These are phyloP conservation scores for Thuidium tamariscinum DNA, from an alignment of 225 moss, liverwort and hornwort genomes.

Conservation along the genomic window DNA sequence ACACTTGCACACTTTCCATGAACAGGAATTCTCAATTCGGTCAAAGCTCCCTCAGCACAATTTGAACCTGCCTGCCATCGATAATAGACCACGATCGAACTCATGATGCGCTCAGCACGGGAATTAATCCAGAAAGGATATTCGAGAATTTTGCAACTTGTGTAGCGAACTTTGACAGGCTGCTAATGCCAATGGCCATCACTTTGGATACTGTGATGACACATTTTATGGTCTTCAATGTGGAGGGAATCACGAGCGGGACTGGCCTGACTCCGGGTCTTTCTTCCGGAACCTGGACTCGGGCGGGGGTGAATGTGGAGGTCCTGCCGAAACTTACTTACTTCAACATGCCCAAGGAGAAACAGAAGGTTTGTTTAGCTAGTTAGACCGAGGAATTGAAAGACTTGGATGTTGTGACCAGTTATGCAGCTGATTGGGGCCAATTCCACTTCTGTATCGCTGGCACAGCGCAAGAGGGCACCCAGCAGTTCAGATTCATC, in stretches of 20 bases:
- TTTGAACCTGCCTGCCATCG: neutral
- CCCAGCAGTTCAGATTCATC: conserved; percentile 48
- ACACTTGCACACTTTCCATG: too few relatives aligned
- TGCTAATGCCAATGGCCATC: neutral
- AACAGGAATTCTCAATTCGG: too few relatives aligned
- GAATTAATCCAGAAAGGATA: neutral
- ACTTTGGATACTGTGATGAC: too few relatives aligned
- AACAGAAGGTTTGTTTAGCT: neutral
- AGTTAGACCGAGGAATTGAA: neutral
- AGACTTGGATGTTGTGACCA: neutral
- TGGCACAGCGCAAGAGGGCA: conserved; percentile 55
- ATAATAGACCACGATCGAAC: neutral
- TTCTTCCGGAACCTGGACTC: conserved; percentile 30
- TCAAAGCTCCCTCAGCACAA: neutral
- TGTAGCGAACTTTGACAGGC: too few relatives aligned
- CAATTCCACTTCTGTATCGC: conserved; percentile 68
- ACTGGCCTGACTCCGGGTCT: conserved; percentile 21
- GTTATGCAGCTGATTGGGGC: conserved; percentile 56
- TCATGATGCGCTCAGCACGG: neutral
- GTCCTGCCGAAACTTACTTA: conserved; percentile 32
- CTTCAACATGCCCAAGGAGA: neutral
- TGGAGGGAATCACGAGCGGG: too few relatives aligned
- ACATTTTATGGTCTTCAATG: too few relatives aligned
- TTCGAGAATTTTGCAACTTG: neutral
- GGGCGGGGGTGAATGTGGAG: neutral